Evolutionary conservation across 805 yeast species (phyloP).

Genomic region (Pichia rugopelliculosa): DNA sequence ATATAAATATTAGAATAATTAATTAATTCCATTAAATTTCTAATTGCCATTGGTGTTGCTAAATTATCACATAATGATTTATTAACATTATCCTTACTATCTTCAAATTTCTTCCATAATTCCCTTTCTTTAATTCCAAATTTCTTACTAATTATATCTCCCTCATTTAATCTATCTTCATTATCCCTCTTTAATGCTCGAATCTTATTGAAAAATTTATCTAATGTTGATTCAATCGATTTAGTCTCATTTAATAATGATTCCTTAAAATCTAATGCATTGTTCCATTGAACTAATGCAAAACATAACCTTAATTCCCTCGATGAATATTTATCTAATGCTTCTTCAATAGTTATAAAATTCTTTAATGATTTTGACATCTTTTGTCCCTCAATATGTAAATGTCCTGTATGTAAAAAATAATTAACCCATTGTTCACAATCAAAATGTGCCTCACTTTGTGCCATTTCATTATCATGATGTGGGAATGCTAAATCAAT

Average conservation of each 20-base stretch:
- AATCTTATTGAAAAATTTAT: slow-evolving; percentile 81
- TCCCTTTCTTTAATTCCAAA: slow-evolving; percentile 46
- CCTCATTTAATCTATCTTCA: slow-evolving; percentile 40
- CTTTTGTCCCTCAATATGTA: slow-evolving; percentile 97
- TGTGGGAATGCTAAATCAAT: slow-evolving; percentile 97
- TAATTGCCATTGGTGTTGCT: slow-evolving; percentile 68
- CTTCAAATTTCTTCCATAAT: slow-evolving; percentile 34
- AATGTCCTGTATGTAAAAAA: slow-evolving; percentile 93
- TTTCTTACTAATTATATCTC: slow-evolving; percentile 55
- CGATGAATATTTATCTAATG: slow-evolving; percentile 59
- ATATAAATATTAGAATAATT: slow-evolving; percentile 69
- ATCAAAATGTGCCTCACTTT: slow-evolving; percentile 87
- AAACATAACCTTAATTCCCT: slow-evolving; percentile 88
- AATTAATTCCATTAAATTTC: slow-evolving; percentile 59
- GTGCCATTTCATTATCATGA: slow-evolving; percentile 97
- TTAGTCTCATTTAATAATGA: slow-evolving; percentile 68
- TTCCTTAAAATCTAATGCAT: slow-evolving; percentile 86
- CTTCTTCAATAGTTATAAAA: slow-evolving; percentile 91
- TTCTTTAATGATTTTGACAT: slow-evolving; percentile 95
- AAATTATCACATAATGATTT: slow-evolving; percentile 84
- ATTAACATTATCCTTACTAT: slow-evolving; percentile 57
- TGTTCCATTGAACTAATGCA: slow-evolving; percentile 89
- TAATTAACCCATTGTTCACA: slow-evolving; percentile 95
- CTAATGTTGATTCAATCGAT: slow-evolving; percentile 63
- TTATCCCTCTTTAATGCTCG: slow-evolving; percentile 72